phyloP scores from a whole-genome alignment of 345 rosid species.

The Eucalyptus regnans region DNA sequence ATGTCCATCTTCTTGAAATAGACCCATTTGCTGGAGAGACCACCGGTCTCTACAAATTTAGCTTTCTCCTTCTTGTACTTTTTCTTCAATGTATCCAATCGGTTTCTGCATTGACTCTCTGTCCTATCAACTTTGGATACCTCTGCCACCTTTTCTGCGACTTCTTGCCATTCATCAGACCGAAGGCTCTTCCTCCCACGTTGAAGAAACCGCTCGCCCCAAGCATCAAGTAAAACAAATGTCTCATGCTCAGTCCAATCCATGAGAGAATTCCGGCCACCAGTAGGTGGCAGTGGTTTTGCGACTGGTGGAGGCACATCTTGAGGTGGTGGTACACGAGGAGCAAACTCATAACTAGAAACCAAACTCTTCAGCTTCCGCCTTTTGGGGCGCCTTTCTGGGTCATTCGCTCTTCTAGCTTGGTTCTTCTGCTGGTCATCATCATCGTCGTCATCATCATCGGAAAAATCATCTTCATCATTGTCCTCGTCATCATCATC shows the following conservation, averaged over 20 bases:
- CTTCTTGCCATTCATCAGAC: conserved; percentile 92
- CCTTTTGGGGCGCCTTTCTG: conserved; percentile 59
- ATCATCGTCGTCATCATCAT: conserved; percentile 25
- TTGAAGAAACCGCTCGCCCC: conserved; percentile 87
- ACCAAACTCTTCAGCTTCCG: conserved; percentile 61
- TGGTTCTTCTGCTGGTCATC: conserved; percentile 12
- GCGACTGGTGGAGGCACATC: conserved; percentile 2
- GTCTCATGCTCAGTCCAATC: conserved; percentile 95
- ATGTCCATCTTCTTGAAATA: conserved; percentile 81
- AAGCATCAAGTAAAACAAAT: conserved; percentile 68
- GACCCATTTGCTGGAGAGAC: conserved; percentile 59
- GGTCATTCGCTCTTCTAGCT: background rate
- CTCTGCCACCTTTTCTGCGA: conserved; percentile 86
- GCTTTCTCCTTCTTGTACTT: conserved; percentile 87
- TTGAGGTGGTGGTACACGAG: conserved; percentile 37
- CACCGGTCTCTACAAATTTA: conserved; percentile 26
- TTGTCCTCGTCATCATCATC: conserved; percentile 24
- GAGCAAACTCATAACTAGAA: conserved; percentile 77
- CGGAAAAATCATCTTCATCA: conserved; percentile 27
- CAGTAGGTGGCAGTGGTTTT: conserved; percentile 41
- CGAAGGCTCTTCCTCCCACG: conserved; percentile 87
- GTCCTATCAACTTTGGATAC: conserved; percentile 62
- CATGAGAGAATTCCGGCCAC: conserved; percentile 45
- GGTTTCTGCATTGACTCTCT: conserved; percentile 80
- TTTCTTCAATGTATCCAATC: conserved; percentile 84